phyloP scores from a whole-genome alignment of 2,329 filamentous ascomycete species.

The Penicillium brasilianum region DNA sequence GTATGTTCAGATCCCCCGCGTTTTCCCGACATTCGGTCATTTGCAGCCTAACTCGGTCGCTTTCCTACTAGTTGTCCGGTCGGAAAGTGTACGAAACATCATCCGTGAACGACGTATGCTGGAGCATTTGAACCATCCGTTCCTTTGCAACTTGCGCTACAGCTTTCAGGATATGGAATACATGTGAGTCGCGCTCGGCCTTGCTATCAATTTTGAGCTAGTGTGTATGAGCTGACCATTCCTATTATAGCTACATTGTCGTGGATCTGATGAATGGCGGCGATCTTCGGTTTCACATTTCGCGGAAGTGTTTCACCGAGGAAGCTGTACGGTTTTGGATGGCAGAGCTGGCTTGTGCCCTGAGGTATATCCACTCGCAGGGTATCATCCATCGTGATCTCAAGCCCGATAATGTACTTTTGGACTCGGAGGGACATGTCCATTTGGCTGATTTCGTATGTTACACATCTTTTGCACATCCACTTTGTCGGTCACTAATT shows the following conservation, averaged over 20 bases:
- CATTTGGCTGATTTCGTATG: constrained; percentile 96
- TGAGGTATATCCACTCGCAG: constrained; percentile 83
- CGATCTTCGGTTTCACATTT: constrained; percentile 96
- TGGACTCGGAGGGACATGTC: constrained; percentile 89
- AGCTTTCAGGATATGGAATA: constrained; percentile 99
- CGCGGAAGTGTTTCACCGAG: constrained; percentile 96
- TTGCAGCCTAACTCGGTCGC: constrained; percentile 7
- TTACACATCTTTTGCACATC: constrained; percentile 17
- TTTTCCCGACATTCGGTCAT: background rate
- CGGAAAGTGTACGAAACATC: constrained; percentile 97
- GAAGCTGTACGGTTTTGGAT: constrained; percentile 98
- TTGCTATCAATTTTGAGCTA: background rate
- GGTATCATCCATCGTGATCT: constrained; percentile 90
- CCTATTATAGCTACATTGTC: constrained; percentile 73
- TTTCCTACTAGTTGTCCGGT: constrained; percentile 77
- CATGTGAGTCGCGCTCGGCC: constrained; percentile 65
- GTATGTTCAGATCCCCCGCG: constrained; percentile 42
- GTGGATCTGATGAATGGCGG: constrained; percentile 98
- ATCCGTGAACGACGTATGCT: constrained; percentile 97
- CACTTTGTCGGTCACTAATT: constrained; percentile 20
- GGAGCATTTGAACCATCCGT: constrained; percentile 96
- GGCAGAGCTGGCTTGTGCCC: constrained; percentile 86
- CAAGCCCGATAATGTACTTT: constrained; percentile 88
- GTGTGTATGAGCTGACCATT: background rate
- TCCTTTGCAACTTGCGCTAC: constrained; percentile 97